These are phyloP conservation scores for Penicillium fuscoglaucum DNA, from an alignment of 2,329 filamentous ascomycete genomes.

Conservation along the genomic window DNA sequence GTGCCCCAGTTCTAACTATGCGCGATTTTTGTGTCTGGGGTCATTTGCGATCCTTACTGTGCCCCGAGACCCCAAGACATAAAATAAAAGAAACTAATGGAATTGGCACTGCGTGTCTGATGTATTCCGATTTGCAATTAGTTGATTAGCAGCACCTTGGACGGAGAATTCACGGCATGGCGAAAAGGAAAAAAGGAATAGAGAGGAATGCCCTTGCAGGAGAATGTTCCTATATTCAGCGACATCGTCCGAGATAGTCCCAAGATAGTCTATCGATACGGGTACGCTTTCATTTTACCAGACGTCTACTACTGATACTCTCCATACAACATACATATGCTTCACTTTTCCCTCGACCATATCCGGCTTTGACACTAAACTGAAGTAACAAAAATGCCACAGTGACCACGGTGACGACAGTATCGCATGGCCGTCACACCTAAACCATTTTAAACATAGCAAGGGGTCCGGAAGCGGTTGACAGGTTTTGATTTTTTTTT, in stretches of 20 bases:
- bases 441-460: conserved; percentile 8
- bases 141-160: neutral
- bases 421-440: conserved; percentile 13
- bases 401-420: conserved; percentile 6
- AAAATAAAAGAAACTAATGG: conserved; percentile 9
- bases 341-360: neutral
- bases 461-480: conserved; percentile 26
- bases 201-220: conserved; percentile 20
- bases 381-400: neutral
- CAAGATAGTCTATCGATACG: neutral
- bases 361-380: neutral
- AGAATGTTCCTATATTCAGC: conserved; percentile 19
- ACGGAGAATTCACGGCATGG: conserved; percentile 20
- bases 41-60: conserved; percentile 8
- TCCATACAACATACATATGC: neutral
- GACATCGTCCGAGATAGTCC: conserved; percentile 14
- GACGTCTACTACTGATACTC: too few species aligned
- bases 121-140: conserved; percentile 8
- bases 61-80: conserved; percentile 10
- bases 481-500: neutral
- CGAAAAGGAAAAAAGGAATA: conserved; percentile 5
- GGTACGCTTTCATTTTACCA: neutral
- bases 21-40: conserved; percentile 26
- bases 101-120: conserved; percentile 9
- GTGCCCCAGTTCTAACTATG: conserved; percentile 26